Conservation (phyloP, 1,284 basidiomycete species). For the Cutaneotrichosporon arboriforme region DNA sequence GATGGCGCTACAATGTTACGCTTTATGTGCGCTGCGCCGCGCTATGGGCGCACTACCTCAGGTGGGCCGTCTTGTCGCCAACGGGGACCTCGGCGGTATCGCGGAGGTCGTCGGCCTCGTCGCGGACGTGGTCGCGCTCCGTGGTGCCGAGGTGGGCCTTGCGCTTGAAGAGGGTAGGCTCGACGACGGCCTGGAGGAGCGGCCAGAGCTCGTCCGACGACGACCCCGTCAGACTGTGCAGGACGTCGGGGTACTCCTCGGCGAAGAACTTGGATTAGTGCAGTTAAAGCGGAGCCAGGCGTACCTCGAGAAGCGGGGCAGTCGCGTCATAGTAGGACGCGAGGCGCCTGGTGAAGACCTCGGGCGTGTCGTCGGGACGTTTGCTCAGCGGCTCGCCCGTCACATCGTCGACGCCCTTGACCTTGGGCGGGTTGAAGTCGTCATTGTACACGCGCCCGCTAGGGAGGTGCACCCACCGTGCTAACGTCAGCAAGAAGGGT, state of each 20-base stretch:
- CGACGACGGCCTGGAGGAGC: slow-evolving; percentile 39
- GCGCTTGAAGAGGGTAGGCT: slow-evolving; percentile 31
- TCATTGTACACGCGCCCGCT: slow-evolving; percentile 93
- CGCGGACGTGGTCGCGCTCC: slow-evolving; percentile 28
- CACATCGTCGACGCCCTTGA: slow-evolving; percentile 79
- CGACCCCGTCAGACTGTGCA: slow-evolving; percentile 71
- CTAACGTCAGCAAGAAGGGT: slow-evolving; percentile 38
- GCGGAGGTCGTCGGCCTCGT: slow-evolving; percentile 44
- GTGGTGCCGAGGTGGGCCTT: slow-evolving; percentile 6
- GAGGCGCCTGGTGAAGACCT: slow-evolving; percentile 74
- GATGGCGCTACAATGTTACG: not conserved
- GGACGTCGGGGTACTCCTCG: slow-evolving; percentile 53
- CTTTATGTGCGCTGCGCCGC: no score
- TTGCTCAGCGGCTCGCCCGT: slow-evolving; percentile 87
- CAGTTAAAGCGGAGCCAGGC: slow-evolving; percentile 1
- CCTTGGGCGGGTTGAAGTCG: slow-evolving; percentile 82
- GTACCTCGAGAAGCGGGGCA: slow-evolving; percentile 64
- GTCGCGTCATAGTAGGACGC: slow-evolving; percentile 80
- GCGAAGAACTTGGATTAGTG: slow-evolving; percentile 58
- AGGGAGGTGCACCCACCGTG: slow-evolving; percentile 88
- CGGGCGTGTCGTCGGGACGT: slow-evolving; percentile 87
- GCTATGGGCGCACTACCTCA: slow-evolving; percentile 6
- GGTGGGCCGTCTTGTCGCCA: slow-evolving; percentile 16
- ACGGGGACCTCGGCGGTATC: slow-evolving; percentile 26
- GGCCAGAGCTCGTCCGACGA: slow-evolving; percentile 71